Base-by-base conservation (phyloP, 106 monocot genomes). In the Allium cepa region DNA sequence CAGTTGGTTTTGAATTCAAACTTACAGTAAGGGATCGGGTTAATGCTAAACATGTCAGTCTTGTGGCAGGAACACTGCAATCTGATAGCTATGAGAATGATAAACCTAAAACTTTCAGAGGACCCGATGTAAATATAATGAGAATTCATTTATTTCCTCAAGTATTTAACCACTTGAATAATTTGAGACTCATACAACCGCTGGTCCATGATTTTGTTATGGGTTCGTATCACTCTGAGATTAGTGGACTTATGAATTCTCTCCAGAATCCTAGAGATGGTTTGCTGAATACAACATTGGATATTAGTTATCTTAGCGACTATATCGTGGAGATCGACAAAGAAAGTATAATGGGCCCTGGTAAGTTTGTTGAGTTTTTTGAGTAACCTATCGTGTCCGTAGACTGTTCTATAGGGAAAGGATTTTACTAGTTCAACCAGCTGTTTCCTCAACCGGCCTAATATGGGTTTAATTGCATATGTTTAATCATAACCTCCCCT, bases 1-100 rank as follows among this genome's bases (percentile, higher is more conserved):
- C 92, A 73, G 89, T 92, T n/a, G 97, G 86, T 66, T 97, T 97
- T 74, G 75, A 77, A 52, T 97, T 97, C 67, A 92, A 88, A 70
- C 82, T 92, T 69, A 82, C 87, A 57, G 70, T 92, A 17, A 89
- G 71, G 56, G 80, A 81, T 12, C 96, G 86, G 72, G 46, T 49
- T 64, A 71, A 87, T 76, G 57, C 77, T 57, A 92, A 57, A 56
- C 70, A 83, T 55, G 59, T 80, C 76, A 92, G 80, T 69, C 89
- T 63, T 92, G 92, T 92, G 9, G 82, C 80, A 67, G 92, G 82
- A 17, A 77, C 79, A 16, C 61, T 87, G 22, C 82, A 70, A n/a
- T 81, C 92, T 36, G 84, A 82, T 18, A 79, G 66, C n/a, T 77
- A 75, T 59, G 49, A 36, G 51, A 67, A 78, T 71, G 66, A 78